phyloP scores from a whole-genome alignment of 2,329 filamentous ascomycete species.

The Daldinia sp. region DNA sequence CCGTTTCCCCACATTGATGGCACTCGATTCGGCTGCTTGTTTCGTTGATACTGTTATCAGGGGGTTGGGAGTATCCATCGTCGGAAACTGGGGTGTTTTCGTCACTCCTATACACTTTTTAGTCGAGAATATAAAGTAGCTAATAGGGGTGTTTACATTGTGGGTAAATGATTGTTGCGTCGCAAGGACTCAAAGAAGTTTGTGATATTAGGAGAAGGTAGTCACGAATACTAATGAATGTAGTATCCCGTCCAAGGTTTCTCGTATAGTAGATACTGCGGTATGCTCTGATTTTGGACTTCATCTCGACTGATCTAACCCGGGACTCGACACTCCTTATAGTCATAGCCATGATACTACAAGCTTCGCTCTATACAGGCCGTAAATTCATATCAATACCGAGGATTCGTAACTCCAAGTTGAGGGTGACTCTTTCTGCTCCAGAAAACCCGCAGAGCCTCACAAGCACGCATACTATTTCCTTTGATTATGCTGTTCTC shows the following conservation, averaged over 20 bases:
- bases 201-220: background rate
- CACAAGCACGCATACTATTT: conserved; percentile 1
- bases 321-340: conserved; percentile 25
- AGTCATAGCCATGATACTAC: conserved; percentile 8
- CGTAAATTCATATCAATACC: conserved; percentile 3
- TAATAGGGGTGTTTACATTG: conserved; percentile 22
- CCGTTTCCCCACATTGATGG: conserved; percentile 10
- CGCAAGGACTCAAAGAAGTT: background rate
- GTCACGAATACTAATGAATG: background rate
- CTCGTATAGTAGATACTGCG: background rate
- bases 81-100: background rate
- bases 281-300: background rate
- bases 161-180: background rate
- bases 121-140: background rate
- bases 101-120: conserved; percentile 7
- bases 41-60: background rate
- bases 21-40: conserved; percentile 13
- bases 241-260: background rate
- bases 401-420: background rate
- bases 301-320: background rate
- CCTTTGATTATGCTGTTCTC: conserved; percentile 7
- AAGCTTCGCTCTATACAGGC: conserved; percentile 2
- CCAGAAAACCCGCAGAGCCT: conserved; percentile 25
- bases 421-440: background rate
- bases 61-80: no score